Conservation (phyloP, 441 rosid species). For the Manihot esculenta region DNA sequence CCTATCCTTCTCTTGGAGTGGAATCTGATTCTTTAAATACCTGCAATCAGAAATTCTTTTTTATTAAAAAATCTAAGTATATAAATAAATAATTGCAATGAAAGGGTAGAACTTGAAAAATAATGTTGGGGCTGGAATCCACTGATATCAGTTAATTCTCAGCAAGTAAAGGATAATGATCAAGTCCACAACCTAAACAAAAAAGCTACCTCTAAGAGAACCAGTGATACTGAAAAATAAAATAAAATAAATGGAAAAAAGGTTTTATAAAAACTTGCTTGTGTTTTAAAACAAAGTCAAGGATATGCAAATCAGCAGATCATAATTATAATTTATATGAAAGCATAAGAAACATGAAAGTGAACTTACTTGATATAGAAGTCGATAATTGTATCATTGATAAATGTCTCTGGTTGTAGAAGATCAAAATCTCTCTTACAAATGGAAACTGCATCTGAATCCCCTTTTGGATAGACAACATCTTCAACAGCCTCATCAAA, state of each 20-base stretch:
- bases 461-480: slow-evolving; percentile 82
- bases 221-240: neutral
- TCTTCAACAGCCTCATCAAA: slow-evolving; percentile 83
- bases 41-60: slow-evolving; percentile 35
- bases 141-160: neutral
- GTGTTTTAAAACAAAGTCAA: neutral
- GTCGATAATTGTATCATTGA: slow-evolving; percentile 95
- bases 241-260: neutral
- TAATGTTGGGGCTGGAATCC: neutral
- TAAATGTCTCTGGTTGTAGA: slow-evolving; percentile 70
- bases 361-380: slow-evolving; percentile 77
- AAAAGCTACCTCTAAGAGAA: neutral
- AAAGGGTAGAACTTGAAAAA: too few relatives aligned
- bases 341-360: neutral
- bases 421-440: slow-evolving; percentile 81
- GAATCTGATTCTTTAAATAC: slow-evolving; percentile 70
- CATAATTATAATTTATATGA: slow-evolving; percentile 7
- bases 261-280: neutral
- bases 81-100: slow-evolving; percentile 10
- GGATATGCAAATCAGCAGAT: slow-evolving; percentile 5
- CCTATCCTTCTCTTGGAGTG: slow-evolving; percentile 50
- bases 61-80: neutral
- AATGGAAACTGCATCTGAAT: slow-evolving; percentile 74
- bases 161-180: neutral
- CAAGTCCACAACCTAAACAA: neutral